Evolutionary conservation across 2,329 filamentous ascomycete genomes (phyloP), one percentile per base, ranked within the genome.

Genomic region (Beauveria rudraprayagi): DNA sequence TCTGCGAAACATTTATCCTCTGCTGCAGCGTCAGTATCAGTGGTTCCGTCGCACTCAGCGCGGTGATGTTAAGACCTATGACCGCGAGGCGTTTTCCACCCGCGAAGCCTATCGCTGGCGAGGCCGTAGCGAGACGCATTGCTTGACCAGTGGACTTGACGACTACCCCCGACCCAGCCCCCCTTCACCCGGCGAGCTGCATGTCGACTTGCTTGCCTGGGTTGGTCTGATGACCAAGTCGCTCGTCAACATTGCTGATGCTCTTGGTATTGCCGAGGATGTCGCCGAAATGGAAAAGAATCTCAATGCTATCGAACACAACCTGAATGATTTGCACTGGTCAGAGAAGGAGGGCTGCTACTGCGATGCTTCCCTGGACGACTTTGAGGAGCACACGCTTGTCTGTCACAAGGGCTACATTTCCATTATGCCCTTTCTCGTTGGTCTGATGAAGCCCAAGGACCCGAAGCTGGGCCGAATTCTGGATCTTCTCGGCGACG

Each of bases 321-420:
- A 99, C 73, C 85, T 97, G 52, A 88, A 94, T 67, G 92, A 96
- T 70, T 81, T 99, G 44, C 94, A 99, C 76, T 99, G 94, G 94
- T 89, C 88, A 19, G 83, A 90, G 60, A 81, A 87, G 67, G 83
- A 87, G 3, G 86, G 90, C 61, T 90, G 89, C 64, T 99, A 92
- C 78, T 99, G 94, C 72, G 94, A 99, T 72, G 91, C 92, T 1
- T 97, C 91, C 0, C 89, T 99, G 63, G 93, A 99, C 68, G 92
- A 92, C 63, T 99, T 90, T 70, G 94, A 99, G 73, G 94, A 99
- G 76, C 87, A 91, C 69, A 75, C 82, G 41, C 87, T 94, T 22
- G 91, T 97, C 47, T 99, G 94, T 77, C 94, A 97, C 78, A 96
- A 96, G 75, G 94, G 94, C 22, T 99, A 99, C 70, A 86, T 97